phyloP scores from a whole-genome alignment of 345 rosid genomes.

The Brassica nigra region DNA sequence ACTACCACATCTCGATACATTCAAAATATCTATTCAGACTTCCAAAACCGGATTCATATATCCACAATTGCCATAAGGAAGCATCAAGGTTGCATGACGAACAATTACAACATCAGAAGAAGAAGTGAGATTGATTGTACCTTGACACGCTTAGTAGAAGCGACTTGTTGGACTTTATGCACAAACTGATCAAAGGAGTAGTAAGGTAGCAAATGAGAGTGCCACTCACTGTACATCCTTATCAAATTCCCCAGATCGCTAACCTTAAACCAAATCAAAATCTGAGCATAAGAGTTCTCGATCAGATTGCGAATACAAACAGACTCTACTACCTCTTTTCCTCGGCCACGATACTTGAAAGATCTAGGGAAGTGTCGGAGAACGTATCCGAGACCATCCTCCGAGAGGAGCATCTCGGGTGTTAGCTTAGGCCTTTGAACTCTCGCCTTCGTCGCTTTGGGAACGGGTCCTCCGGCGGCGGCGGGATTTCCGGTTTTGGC shows the following conservation, averaged over 20 bases:
- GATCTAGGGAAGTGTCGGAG: conserved; percentile 85
- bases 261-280: conserved; percentile 45
- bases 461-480: conserved; percentile 32
- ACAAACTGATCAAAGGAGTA: conserved; percentile 86
- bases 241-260: conserved; percentile 78
- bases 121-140: conserved; percentile 40
- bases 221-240: conserved; percentile 82
- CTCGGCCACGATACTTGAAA: conserved; percentile 77
- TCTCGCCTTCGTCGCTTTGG: conserved; percentile 29
- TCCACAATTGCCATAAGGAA: not conserved
- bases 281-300: not conserved
- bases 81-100: not conserved
- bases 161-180: conserved; percentile 77
- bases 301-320: not conserved
- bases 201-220: conserved; percentile 75
- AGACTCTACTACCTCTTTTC: conserved; percentile 65
- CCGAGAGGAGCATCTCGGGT: conserved; percentile 73
- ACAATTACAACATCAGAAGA: not conserved
- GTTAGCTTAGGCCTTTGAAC: conserved; percentile 76
- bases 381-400: conserved; percentile 80
- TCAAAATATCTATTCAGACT: not conserved
- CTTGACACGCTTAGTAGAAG: conserved; percentile 77
- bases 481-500: conserved; percentile 7
- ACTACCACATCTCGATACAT: not conserved
- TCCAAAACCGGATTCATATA: not conserved